phyloP scores from a whole-genome alignment of 768 basidiomycete species.

The Crepidotus variabilis region DNA sequence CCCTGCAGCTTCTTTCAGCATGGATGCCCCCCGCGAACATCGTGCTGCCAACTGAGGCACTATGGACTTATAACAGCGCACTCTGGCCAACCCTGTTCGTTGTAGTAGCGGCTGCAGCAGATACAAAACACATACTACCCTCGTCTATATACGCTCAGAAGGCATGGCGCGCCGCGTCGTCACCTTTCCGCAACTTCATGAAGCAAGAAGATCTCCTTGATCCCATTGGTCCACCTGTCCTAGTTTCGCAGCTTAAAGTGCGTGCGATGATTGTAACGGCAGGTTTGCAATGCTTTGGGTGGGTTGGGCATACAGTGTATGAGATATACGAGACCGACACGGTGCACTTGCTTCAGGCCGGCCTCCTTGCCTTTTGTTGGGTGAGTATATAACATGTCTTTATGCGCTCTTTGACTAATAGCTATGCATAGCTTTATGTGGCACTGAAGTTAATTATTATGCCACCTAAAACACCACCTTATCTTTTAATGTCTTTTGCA shows the following conservation, averaged over 20 bases:
- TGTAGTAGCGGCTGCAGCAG: not conserved
- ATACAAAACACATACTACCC: constrained; percentile 13
- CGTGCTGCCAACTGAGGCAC: not conserved
- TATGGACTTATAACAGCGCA: not conserved
- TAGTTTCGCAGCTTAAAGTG: constrained; percentile 24
- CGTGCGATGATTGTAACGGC: constrained; percentile 34
- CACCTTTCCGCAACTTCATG: constrained; percentile 52
- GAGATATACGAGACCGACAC: constrained; percentile 22
- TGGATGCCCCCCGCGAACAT: not conserved
- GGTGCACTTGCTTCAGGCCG: constrained; percentile 18
- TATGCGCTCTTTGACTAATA: constrained; percentile 2
- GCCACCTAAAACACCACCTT: constrained; percentile 45
- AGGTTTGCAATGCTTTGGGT: constrained; percentile 33
- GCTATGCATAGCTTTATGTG: constrained; percentile 37
- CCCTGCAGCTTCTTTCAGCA: not conserved
- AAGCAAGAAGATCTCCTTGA: constrained; percentile 47
- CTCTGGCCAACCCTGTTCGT: not conserved
- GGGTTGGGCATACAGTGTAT: constrained; percentile 40
- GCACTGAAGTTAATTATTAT: constrained; percentile 32
- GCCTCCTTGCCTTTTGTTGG: constrained; percentile 43
- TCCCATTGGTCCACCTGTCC: constrained; percentile 25
- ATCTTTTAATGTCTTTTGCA: constrained; percentile 38
- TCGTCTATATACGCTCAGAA: constrained; percentile 23
- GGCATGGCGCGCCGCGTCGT: constrained; percentile 19
- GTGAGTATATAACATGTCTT: constrained; percentile 29